phyloP scores from a whole-genome alignment of 2,329 filamentous ascomycete genomes.

The Camptophora hylomeconis region DNA sequence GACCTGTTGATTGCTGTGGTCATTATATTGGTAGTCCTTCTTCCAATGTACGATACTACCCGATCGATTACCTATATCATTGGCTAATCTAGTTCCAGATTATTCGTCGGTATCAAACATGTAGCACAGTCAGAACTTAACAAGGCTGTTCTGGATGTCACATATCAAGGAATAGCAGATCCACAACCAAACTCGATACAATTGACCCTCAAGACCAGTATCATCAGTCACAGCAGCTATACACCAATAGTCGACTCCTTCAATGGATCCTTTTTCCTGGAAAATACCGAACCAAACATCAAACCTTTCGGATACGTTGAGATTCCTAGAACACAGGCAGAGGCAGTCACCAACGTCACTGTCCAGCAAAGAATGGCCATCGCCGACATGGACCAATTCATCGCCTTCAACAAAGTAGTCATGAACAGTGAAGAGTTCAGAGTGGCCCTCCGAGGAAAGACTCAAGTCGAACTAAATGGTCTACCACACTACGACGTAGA shows the following conservation, averaged over 20 bases:
- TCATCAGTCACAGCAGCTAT: slow-evolving; percentile 36
- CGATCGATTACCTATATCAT: background rate
- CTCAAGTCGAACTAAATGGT: slow-evolving; percentile 36
- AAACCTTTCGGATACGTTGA: slow-evolving; percentile 32
- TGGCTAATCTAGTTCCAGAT: slow-evolving; percentile 21
- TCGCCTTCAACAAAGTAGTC: slow-evolving; percentile 35
- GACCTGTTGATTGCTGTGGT: slow-evolving; percentile 38
- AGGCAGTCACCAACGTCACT: slow-evolving; percentile 28
- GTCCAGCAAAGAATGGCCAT: slow-evolving; percentile 35
- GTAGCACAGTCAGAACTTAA: slow-evolving; percentile 44
- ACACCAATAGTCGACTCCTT: slow-evolving; percentile 44
- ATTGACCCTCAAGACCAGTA: slow-evolving; percentile 35
- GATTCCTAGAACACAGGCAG: slow-evolving; percentile 32
- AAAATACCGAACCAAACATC: slow-evolving; percentile 23
- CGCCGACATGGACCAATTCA: slow-evolving; percentile 32
- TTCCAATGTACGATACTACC: slow-evolving; percentile 39
- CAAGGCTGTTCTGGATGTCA: slow-evolving; percentile 37
- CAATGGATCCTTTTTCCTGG: slow-evolving; percentile 37
- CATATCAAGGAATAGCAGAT: slow-evolving; percentile 36
- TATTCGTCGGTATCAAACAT: slow-evolving; percentile 46
- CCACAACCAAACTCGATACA: slow-evolving; percentile 36
- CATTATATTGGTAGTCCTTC: slow-evolving; percentile 39
- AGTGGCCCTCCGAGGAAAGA: slow-evolving; percentile 39
- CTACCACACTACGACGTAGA: slow-evolving; percentile 38
- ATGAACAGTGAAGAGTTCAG: slow-evolving; percentile 36